Evolutionary conservation across 2,329 filamentous ascomycete genomes (phyloP).

Genomic region (Fusarium virguliforme): DNA sequence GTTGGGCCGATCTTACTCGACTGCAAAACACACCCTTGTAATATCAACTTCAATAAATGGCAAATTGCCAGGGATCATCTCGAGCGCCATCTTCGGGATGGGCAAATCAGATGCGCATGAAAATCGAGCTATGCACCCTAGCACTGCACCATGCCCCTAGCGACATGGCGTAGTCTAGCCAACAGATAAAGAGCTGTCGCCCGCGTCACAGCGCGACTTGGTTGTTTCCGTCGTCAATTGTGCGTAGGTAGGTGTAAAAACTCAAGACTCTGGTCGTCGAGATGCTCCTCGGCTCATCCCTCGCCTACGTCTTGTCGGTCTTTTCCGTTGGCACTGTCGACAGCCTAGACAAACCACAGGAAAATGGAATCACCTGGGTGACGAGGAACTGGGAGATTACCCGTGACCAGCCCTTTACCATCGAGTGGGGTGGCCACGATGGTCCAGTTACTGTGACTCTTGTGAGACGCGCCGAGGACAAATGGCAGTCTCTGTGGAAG

Average conservation of each 20-base stretch:
- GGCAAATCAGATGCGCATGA: background rate
- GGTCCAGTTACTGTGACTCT: slow-evolving; percentile 5
- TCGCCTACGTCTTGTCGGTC: slow-evolving; percentile 2
- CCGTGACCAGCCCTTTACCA: slow-evolving; percentile 1
- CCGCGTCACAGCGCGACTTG: background rate
- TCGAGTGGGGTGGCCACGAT: slow-evolving; percentile 10
- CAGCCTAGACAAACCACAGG: background rate
- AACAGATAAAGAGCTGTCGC: slow-evolving; percentile 7
- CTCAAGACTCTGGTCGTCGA: background rate
- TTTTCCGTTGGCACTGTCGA: background rate
- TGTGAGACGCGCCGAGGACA: background rate
- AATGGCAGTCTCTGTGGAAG: slow-evolving; percentile 6
- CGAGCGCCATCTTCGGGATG: background rate
- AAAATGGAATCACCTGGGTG: slow-evolving; percentile 14
- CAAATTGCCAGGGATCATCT: background rate
- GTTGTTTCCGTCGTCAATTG: background rate
- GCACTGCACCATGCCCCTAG: slow-evolving; percentile 5
- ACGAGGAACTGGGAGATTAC: slow-evolving; percentile 7
- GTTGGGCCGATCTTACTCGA: background rate
- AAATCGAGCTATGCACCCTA: background rate
- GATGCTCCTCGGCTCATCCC: background rate
- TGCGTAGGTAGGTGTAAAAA: background rate
- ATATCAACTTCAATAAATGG: background rate
- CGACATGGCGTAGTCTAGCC: background rate
- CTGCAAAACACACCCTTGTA: background rate